Conservation (phyloP, 140 eudicot species). For the Oenanthe javanica region DNA sequence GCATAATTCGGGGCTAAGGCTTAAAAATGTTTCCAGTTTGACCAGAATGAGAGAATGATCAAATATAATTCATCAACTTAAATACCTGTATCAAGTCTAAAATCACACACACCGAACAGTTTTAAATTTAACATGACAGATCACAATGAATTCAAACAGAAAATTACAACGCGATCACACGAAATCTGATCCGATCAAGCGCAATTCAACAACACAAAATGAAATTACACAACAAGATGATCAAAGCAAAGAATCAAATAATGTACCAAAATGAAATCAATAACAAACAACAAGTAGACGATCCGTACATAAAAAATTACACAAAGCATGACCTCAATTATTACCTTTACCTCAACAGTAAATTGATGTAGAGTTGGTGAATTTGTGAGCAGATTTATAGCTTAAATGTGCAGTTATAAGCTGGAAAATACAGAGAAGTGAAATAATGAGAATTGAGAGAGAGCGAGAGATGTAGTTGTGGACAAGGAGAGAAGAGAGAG, state of each 20-base stretch:
- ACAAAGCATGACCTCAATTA: conserved; percentile 7
- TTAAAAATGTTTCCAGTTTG: background rate
- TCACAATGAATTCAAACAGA: background rate
- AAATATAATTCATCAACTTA: background rate
- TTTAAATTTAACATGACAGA: background rate
- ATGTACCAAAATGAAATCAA: background rate
- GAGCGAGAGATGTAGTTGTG: background rate
- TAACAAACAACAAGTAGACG: background rate
- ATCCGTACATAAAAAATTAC: background rate
- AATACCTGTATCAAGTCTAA: background rate
- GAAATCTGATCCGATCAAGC: conserved; percentile 32
- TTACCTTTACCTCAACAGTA: background rate
- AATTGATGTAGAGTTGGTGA: background rate
- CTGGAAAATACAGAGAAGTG: too few relatives aligned
- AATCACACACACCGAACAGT: background rate
- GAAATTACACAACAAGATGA: conserved; percentile 14
- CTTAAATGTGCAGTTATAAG: background rate
- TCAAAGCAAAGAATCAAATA: conserved; percentile 15
- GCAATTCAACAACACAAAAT: conserved; percentile 13
- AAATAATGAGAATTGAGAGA: background rate
- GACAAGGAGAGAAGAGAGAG: background rate
- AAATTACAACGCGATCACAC: conserved; percentile 1
- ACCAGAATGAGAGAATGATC: background rate
- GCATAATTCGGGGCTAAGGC: background rate
- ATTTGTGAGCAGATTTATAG: background rate